Base-by-base conservation (phyloP, 169 alveolate species). In the Plasmodium adleri region DNA sequence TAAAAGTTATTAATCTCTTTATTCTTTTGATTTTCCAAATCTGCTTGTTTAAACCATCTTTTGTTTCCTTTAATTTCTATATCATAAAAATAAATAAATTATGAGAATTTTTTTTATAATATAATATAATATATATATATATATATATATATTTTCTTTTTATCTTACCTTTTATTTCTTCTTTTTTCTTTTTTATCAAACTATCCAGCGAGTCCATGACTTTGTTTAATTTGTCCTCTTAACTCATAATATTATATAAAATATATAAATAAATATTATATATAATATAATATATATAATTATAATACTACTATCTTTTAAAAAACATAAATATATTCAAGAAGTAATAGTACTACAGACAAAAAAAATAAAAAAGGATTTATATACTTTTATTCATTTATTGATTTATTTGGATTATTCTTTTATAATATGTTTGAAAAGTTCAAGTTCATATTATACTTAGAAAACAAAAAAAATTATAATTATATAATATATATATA, bases 11-110 rank as follows among this genome's bases (percentile, higher is more conserved):
- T 60, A 62, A 56, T 58, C 70, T 80, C 83, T 39, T 71, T 67
- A 24, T 80, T 80, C 70, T 80, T 68, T 52, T 68, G 75, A 54
- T 72, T 56, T 62, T 80, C 90, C 54, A 80, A 80, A n/a, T 80
- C 90, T 67, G 85, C 67, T 50, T 80, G 90, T 63, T 80, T 80
- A 62, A 80, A 17, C 90, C 90, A 80, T 58, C 90, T 80, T 54
- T 80, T 80, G 52, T 68, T 80, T 68, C 83, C 83, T 50, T 80
- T 80, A 72, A 80, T 80, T 80, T 80, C 90, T 78, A 45, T 78
- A 15, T 50, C 5, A 6, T 20, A 56, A 9, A 56, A 54, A 54
- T 8, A 12, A 28, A 52, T 45, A 7, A 70, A 70, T 17, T 20
- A 26, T 13, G 12, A 15, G 17, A 6, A 71, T 26, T 50, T 0